Conservation (phyloP, 176 grass and related monocot genomes). For the Leersia perrieri region DNA sequence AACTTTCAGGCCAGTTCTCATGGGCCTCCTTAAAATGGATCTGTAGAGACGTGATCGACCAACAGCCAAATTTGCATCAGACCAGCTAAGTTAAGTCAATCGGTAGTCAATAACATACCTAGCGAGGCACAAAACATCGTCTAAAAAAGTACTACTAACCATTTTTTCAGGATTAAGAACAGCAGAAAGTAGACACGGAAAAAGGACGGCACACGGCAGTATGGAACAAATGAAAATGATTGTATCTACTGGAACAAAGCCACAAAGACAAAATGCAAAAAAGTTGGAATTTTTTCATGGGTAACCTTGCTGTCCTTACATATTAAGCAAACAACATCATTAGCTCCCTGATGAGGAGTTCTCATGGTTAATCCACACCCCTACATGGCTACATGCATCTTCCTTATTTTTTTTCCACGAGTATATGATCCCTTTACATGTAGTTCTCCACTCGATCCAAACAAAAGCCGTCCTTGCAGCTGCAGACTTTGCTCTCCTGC, state of each 20-base stretch:
- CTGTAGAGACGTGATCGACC: neutral
- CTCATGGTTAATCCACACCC: neutral
- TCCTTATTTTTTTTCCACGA: conserved; percentile 5
- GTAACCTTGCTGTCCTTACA: neutral
- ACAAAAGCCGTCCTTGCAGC: conserved; percentile 35
- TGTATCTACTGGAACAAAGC: neutral
- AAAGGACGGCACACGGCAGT: too few relatives aligned
- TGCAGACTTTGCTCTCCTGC: neutral
- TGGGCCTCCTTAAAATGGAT: neutral
- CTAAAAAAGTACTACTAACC: neutral
- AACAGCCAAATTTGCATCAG: neutral
- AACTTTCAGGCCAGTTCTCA: neutral
- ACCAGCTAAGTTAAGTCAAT: neutral
- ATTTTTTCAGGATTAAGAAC: neutral
- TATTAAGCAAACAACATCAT: neutral
- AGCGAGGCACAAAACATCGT: neutral
- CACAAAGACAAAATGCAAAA: neutral
- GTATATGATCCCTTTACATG: conserved; percentile 41
- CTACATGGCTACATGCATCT: neutral
- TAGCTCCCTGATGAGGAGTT: neutral
- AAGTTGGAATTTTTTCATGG: neutral
- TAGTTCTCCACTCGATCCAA: conserved; percentile 41
- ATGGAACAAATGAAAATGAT: neutral
- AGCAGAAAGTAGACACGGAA: neutral
- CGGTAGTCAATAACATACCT: neutral